These are phyloP conservation scores for Kernera saxatilis DNA, from an alignment of 345 rosid species.

Conservation along the genomic window DNA sequence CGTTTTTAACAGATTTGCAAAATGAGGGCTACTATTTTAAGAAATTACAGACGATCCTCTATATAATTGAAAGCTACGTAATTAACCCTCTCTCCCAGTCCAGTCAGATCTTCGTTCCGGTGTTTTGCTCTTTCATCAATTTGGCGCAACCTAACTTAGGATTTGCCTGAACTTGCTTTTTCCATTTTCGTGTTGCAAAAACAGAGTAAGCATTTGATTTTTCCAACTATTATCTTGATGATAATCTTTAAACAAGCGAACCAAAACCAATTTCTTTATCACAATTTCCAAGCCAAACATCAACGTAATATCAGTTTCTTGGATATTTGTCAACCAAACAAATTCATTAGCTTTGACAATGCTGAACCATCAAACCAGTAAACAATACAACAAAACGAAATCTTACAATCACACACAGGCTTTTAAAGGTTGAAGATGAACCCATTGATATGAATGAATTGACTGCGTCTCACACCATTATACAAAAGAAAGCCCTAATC, in stretches of 20 bases:
- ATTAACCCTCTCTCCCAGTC: neutral
- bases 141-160: neutral
- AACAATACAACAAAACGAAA: slow-evolving; percentile 5
- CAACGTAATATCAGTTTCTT: neutral
- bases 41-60: neutral
- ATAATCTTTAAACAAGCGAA: neutral
- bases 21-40: neutral
- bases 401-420: neutral
- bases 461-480: slow-evolving; percentile 8
- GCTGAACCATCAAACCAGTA: neutral
- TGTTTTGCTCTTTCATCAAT: slow-evolving; percentile 12
- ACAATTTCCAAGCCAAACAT: neutral
- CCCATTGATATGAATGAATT: slow-evolving; percentile 4
- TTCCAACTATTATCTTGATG: neutral
- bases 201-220: neutral
- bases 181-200: slow-evolving; percentile 1
- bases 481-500: slow-evolving; percentile 9
- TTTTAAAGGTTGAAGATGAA: slow-evolving; percentile 1
- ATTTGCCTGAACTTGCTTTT: neutral
- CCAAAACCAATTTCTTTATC: neutral
- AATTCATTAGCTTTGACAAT: neutral
- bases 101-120: neutral
- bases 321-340: neutral
- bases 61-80: neutral
- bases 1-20: neutral